Percentiles rank a stretch among this genome's conserved stretches.
Evolutionary conservation across 1,139 yeast species (phyloP).

Genomic region (Arxiozyma heterogenica): DNA sequence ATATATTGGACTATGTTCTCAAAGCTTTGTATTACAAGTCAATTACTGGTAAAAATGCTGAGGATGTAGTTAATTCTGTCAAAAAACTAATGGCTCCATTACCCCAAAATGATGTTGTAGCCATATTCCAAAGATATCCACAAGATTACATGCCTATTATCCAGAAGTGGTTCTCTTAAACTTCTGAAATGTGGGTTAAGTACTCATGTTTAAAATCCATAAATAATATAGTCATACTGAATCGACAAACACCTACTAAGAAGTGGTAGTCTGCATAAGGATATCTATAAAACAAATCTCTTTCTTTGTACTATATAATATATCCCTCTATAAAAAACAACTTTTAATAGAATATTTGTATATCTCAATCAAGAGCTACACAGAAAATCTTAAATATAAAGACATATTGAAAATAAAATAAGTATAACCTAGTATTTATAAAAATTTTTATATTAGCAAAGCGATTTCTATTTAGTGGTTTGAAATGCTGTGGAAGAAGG

Average conservation of each 20-base stretch:
- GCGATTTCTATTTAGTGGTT: slow-evolving; percentile 14
- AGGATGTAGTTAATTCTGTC: slow-evolving; percentile 51
- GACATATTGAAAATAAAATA: too few relatives aligned
- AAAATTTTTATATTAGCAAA: background rate
- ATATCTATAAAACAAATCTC: background rate
- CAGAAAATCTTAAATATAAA: too few relatives aligned
- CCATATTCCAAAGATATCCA: slow-evolving; percentile 53
- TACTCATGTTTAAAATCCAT: too few relatives aligned
- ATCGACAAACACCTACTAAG: background rate
- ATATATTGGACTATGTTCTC: slow-evolving; percentile 62
- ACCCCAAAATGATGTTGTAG: slow-evolving; percentile 57
- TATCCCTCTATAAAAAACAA: background rate
- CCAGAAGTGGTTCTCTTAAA: slow-evolving; percentile 49
- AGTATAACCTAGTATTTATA: background rate
- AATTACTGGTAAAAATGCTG: slow-evolving; percentile 62
- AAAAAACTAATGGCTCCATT: slow-evolving; percentile 38
- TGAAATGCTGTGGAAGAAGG: slow-evolving; percentile 23
- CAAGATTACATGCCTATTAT: slow-evolving; percentile 52
- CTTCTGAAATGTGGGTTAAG: background rate
- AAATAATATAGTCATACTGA: background rate
- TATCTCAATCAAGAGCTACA: background rate
- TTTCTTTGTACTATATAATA: background rate
- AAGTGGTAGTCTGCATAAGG: background rate
- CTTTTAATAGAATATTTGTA: background rate
- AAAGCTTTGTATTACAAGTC: slow-evolving; percentile 68